Evolutionary conservation across 495 filamentous ascomycete species (phyloP), one percentile per base, ranked within the genome.

Genomic region (Hypoxylon fragiforme): DNA sequence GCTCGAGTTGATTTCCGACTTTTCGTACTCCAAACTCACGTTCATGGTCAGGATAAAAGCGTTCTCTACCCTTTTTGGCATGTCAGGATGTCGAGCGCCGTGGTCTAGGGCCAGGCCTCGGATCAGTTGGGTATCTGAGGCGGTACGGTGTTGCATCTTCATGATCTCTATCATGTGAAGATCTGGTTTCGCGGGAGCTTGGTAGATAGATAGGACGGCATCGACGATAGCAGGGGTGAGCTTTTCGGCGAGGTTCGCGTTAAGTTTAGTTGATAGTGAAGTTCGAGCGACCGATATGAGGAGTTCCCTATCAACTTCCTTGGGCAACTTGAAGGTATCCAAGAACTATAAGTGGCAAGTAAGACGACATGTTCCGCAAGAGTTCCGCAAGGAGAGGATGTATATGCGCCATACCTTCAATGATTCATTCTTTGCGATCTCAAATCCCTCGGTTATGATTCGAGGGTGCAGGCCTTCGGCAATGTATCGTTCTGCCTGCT

Each of bases 161-260:
- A 97, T 97, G 60, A 99, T 97, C 73, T 99, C 94, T 57, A 99
- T 80, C 94, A 99, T 99, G 74, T 97, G 92, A 55, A 99, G 73
- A 70, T 99, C 94, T 37, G 94, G 94, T 75, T 97, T 97, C 57
- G 84, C 85, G 21, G 90, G 89, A 20, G 91, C 72, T 66, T 88
- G 80, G 75, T 96, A 92, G 69, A 99, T 99, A 39, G 95, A 80
- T 45, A 97, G 82, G 37, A 97, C 94, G 45, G 94, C 89, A 70
- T 99, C 94, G 63, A 96, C 91, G 59, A 99, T 96, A 60, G 87
- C 85, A 24, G 94, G 90, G 15, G 90, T 96, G 32, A 98, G 87
- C 66, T 88, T 88, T 68, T 95, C 84, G 19, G 95, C 95, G 52
- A 98, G 84, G 26, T 85, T 86, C 50, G 79, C 79, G 71, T 95